These are phyloP conservation scores for Pholiota conissans DNA, from an alignment of 768 basidiomycete genomes.

Conservation along the genomic window DNA sequence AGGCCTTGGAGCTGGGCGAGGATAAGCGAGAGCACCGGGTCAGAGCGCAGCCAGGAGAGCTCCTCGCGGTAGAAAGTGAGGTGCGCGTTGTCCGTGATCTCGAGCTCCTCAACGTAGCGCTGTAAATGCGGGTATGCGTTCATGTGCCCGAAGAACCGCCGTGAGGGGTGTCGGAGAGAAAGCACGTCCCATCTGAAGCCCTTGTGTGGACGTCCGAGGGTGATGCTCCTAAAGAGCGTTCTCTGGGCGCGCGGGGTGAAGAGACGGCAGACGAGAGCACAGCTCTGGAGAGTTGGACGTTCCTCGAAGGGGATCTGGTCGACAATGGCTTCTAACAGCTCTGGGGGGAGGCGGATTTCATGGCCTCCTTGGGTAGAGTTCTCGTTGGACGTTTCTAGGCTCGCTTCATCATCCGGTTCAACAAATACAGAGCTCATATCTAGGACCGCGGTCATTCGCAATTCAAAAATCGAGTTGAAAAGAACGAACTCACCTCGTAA, in stretches of 20 bases:
- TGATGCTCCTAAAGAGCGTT: slow-evolving; percentile 9
- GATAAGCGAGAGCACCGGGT: slow-evolving; percentile 1
- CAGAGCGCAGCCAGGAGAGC: slow-evolving; percentile 12
- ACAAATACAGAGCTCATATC: no score
- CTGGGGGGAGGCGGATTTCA: slow-evolving; percentile 9
- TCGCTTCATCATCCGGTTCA: no score
- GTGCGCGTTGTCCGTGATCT: slow-evolving; percentile 6
- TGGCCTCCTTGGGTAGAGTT: background rate
- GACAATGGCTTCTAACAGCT: slow-evolving; percentile 12
- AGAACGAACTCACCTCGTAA: no score
- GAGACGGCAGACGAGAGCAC: slow-evolving; percentile 11
- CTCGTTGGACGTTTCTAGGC: no score
- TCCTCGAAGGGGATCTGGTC: slow-evolving; percentile 2
- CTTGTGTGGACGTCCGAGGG: slow-evolving; percentile 7
- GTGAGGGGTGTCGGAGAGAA: background rate
- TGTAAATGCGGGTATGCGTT: slow-evolving; percentile 6
- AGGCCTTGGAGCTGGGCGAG: slow-evolving; percentile 7
- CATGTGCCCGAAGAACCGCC: slow-evolving; percentile 5
- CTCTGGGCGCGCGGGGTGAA: slow-evolving; percentile 9
- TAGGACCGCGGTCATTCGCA: no score
- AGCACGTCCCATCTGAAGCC: background rate
- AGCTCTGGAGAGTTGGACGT: slow-evolving; percentile 2
- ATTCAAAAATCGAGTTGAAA: no score
- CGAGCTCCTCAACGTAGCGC: slow-evolving; percentile 9
- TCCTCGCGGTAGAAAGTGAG: slow-evolving; percentile 12